Evolutionary conservation across 2,329 filamentous ascomycete species (phyloP).

Genomic region (Didymosphaeria variabile): DNA sequence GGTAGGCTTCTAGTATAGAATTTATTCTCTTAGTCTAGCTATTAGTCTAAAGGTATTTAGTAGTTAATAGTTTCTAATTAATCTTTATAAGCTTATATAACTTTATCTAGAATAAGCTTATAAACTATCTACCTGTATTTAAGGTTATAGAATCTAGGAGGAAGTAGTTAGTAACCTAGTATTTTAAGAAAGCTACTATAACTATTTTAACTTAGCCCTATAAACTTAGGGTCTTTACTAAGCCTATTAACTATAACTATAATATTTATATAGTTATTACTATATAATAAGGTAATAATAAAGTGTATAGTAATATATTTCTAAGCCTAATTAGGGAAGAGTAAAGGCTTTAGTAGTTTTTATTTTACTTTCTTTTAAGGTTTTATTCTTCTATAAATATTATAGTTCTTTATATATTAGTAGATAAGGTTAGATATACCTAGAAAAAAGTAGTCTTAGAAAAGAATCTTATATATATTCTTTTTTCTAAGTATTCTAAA

Average conservation of each 20-base stretch:
- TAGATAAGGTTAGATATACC: no score
- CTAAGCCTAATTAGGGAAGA: no score
- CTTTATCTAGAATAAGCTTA: conserved; percentile 4
- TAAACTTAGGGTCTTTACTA: conserved; percentile 3
- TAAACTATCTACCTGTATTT: conserved; percentile 12
- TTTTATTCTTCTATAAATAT: no score
- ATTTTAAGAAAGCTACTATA: conserved; percentile 4
- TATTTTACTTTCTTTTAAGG: no score
- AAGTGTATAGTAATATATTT: neutral
- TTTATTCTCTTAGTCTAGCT: conserved; percentile 11
- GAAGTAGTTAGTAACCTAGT: conserved; percentile 8
- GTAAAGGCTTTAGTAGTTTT: no score
- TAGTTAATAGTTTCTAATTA: conserved; percentile 11
- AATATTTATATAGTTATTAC: neutral
- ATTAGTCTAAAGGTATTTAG: conserved; percentile 7
- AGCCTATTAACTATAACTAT: conserved; percentile 1
- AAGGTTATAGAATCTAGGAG: conserved; percentile 3
- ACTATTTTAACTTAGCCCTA: neutral
- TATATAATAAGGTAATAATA: neutral
- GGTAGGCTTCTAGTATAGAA: conserved; percentile 4
- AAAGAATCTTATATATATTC: no score
- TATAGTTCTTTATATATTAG: no score
- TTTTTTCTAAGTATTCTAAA: no score
- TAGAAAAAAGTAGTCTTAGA: no score
- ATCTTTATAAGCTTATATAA: conserved; percentile 3